phyloP scores from a whole-genome alignment of 345 rosid genomes.

The Hypericum perforatum region DNA sequence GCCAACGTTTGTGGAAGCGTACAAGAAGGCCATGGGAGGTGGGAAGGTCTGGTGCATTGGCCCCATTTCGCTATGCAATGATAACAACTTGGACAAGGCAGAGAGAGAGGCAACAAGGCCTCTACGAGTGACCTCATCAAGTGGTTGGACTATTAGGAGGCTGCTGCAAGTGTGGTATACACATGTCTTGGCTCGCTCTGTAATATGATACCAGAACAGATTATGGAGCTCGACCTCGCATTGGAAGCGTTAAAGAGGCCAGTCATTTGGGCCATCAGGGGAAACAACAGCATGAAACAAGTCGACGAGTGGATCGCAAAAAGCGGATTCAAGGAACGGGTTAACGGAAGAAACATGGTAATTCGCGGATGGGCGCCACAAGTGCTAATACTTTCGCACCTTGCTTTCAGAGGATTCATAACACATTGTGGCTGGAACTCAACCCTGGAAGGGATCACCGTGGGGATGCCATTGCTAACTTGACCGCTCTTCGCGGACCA shows the following conservation, averaged over 20 bases:
- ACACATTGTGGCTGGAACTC: slow-evolving; percentile 4
- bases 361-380: slow-evolving; percentile 4
- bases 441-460: not conserved
- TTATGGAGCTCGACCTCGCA: not conserved
- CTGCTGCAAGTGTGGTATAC: not conserved
- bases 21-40: not conserved
- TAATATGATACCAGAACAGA: not conserved
- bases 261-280: not conserved
- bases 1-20: not conserved
- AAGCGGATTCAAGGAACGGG: not conserved
- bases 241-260: not conserved
- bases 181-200: not conserved
- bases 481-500: slow-evolving; percentile 1
- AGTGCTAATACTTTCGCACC: not conserved
- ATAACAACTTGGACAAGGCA: not conserved
- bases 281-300: not conserved
- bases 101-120: not conserved
- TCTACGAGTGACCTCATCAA: not conserved
- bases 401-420: not conserved
- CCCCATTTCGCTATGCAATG: not conserved
- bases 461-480: not conserved
- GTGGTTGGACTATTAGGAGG: not conserved
- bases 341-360: not conserved
- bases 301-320: not conserved
- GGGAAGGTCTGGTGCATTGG: slow-evolving; percentile 2